phyloP scores from a whole-genome alignment of 371 early-diverging fungal species.

The Apophysomyces sp. region DNA sequence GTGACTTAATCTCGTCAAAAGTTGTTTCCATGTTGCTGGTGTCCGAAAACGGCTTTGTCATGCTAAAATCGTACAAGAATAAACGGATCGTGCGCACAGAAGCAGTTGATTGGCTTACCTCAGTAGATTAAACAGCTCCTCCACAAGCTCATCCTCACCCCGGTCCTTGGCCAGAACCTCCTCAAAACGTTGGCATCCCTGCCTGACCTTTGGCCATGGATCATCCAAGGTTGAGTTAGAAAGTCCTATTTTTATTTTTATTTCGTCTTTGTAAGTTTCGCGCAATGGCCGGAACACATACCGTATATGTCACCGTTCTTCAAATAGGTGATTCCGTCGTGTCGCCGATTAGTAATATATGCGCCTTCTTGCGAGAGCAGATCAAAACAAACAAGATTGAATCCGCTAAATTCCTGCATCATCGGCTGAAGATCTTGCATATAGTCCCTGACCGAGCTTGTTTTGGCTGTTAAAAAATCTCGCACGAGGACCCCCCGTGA shows the following conservation, averaged over 20 bases:
- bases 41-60: conserved; percentile 18
- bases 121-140: conserved; percentile 45
- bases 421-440: conserved; percentile 23
- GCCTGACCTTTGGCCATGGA: conserved; percentile 58
- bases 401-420: conserved; percentile 44
- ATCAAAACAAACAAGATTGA: conserved; percentile 54
- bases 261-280: not conserved
- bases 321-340: conserved; percentile 16
- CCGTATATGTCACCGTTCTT: conserved; percentile 34
- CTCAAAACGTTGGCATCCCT: conserved; percentile 35
- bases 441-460: conserved; percentile 15
- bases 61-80: conserved; percentile 5
- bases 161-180: conserved; percentile 18
- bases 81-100: not conserved
- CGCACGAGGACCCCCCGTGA: conserved; percentile 58
- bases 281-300: not conserved
- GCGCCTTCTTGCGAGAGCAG: conserved; percentile 20
- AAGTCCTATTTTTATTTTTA: conserved; percentile 27
- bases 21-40: conserved; percentile 5
- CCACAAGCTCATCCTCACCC: conserved; percentile 32
- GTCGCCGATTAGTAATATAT: conserved; percentile 43
- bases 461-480: conserved; percentile 29
- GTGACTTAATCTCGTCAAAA: conserved; percentile 23
- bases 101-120: conserved; percentile 18
- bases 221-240: conserved; percentile 47